Evolutionary conservation across 129 eudicot species (phyloP), one percentile per base, ranked within the genome.

Genomic region (Tagetes patula): DNA sequence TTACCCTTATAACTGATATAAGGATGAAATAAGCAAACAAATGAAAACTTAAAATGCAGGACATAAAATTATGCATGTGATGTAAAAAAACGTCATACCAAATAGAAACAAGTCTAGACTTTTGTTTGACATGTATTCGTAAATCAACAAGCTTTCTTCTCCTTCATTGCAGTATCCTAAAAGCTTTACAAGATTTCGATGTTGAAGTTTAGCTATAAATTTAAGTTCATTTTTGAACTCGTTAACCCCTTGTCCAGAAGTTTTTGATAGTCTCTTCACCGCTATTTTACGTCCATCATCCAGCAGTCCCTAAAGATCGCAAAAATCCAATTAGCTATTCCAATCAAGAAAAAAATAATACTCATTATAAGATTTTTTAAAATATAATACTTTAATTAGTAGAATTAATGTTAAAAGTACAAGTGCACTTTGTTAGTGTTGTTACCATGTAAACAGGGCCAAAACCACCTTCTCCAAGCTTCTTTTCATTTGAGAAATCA

Each of bases 401-500:
- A 20, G 27, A 20, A 20, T 20, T 20, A 20, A 42, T 42, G 47
- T 42, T 5, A 42, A 42, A 42, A 42, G 2, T 8, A 42, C 13
- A 10, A 0, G 4, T 33, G 10, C 5, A 39, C 3, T 9, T 40
- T 2, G 3, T 37, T 52, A 53, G 6, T 0, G 3, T 39, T 37
- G 27, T 70, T 58, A 82, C 82, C 86, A 60, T 73, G 70, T 77
- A 82, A 61, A 82, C 85, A 0, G 76, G 69, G 46, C 85, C 85
- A 31, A 85, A 85, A 7, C 84, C 83, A 42, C 85, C 85, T 69
- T 82, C 73, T 42, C 86, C 86, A 34, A 82, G 80, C 53, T 82
- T 82, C 52, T 50, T 68, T 6, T 73, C 70, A 7, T 40, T 37
- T 6, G 86, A 64, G 12, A 82, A 82, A 45, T 72, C 10, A 3